Evolutionary conservation across 202 grass and related monocot species (phyloP), one percentile per base, ranked within the genome.

Genomic region (Zoysia matrella): DNA sequence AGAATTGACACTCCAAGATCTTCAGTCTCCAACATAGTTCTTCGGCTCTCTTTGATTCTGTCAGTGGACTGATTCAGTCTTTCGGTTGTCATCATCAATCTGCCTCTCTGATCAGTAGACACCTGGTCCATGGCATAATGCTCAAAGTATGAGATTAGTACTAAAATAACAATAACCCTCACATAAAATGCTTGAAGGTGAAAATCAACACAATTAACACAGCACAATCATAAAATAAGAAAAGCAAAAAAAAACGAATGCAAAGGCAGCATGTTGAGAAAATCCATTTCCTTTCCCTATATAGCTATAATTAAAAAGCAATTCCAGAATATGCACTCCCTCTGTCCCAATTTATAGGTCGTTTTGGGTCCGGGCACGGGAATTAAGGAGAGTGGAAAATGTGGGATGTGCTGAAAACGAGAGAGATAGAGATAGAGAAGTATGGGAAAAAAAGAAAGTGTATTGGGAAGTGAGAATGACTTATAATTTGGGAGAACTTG

Each of bases 1-100:
- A 97, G 94, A 87, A 97, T 94, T 54, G 92, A 94, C 12, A 89
- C 92, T 67, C 94, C 94, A 83, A 94, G 88, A 12, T 97, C 94
- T 91, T 97, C 94, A 64, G 94, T 92, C 65, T 97, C 94, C 51
- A 97, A 81, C 73, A 92, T 87, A 83, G 90, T 94, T 89, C 75
- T 91, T 79, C 88, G 88, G 76, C 83, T 91, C 75, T 97, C 92
- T 83, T 92, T 97, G 66, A 97, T 84, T 77, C 86, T 92, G 22
- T 97, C 94, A 73, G 82, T 91, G 57, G 94, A 97, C 42, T 97
- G 90, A 89, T 87, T 92, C 65, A 97, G 79, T 86, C 94, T 89
- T 71, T 97, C 94, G 63, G 94, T 97, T 80, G 94, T 91, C 88
- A 97, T 88, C 75, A 97, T 10, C 60, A 97, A 80, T 69, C 92